A percentile compares a stretch with the other conserved stretches of the same genome.
These are phyloP conservation scores for Salix brachista DNA, from an alignment of 345 rosid genomes.

Conservation along the genomic window DNA sequence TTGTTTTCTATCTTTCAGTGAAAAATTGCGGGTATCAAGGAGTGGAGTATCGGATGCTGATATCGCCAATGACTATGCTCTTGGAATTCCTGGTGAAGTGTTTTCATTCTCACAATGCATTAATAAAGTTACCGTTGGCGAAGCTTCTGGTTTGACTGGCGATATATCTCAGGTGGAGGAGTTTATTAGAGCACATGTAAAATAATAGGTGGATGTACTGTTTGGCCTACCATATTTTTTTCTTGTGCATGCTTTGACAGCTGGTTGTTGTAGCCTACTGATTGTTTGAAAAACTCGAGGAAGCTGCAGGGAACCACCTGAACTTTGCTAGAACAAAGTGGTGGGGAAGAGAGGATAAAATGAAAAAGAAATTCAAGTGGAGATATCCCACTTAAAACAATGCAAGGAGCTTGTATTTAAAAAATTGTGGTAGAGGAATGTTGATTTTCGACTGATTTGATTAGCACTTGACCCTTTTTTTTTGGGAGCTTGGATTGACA, in stretches of 20 bases:
- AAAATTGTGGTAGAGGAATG: no score
- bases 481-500: no score
- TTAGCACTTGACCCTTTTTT: no score
- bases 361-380: no score
- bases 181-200: conserved; percentile 70
- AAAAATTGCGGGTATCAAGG: conserved; percentile 62
- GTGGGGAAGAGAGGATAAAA: no score
- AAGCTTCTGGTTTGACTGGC: conserved; percentile 72
- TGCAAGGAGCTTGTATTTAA: no score
- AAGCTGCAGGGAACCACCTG: background rate
- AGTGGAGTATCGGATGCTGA: conserved; percentile 75
- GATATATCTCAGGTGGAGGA: conserved; percentile 56
- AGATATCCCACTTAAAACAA: no score
- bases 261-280: background rate
- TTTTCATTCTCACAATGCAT: conserved; percentile 69
- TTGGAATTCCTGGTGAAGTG: conserved; percentile 63
- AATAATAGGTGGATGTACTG: conserved; percentile 36
- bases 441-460: no score
- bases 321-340: no score
- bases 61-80: conserved; percentile 63
- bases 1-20: conserved; percentile 37
- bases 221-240: background rate
- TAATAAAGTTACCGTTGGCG: conserved; percentile 66
- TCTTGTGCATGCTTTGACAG: background rate
- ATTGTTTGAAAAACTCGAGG: background rate